Conservation (phyloP, 2,329 filamentous ascomycete genomes). For the Pseudogymnoascus sp. region DNA sequence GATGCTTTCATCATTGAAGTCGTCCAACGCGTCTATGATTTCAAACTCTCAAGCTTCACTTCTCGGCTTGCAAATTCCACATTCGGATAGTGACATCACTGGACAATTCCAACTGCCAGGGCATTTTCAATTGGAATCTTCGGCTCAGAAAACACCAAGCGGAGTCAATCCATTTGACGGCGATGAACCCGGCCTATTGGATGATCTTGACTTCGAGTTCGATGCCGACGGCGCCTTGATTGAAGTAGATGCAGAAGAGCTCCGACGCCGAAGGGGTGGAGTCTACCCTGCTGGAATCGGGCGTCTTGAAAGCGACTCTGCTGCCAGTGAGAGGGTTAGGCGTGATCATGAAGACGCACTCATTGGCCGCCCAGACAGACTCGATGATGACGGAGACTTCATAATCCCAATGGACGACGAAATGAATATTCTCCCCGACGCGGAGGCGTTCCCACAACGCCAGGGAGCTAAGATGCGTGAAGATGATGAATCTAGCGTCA, state of each 20-base stretch:
- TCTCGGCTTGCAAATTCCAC: constrained; percentile 41
- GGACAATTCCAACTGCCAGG: constrained; percentile 14
- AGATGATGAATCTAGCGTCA: constrained; percentile 20
- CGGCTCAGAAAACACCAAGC: constrained; percentile 23
- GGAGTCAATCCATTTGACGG: constrained; percentile 29
- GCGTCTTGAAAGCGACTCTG: constrained; percentile 27
- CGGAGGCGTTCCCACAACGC: constrained; percentile 24
- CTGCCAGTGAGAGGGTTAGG: constrained; percentile 33
- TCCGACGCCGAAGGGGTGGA: constrained; percentile 15
- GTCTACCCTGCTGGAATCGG: neutral
- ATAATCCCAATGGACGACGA: constrained; percentile 23
- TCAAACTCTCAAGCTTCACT: constrained; percentile 26
- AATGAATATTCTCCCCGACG: constrained; percentile 24
- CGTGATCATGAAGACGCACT: constrained; percentile 35
- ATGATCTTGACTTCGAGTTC: constrained; percentile 51
- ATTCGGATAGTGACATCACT: constrained; percentile 36
- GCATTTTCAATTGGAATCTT: constrained; percentile 26
- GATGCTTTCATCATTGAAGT: constrained; percentile 20
- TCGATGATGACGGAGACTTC: constrained; percentile 24
- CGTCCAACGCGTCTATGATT: neutral
- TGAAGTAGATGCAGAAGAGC: constrained; percentile 32
- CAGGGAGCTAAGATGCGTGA: constrained; percentile 18
- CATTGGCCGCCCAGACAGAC: constrained; percentile 20
- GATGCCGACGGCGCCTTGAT: constrained; percentile 53
- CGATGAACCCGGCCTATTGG: constrained; percentile 36